Percentiles rank a stretch among this genome's conserved stretches.
Conservation (phyloP, 352 stramenopile species). For the Phytophthora europaea region DNA sequence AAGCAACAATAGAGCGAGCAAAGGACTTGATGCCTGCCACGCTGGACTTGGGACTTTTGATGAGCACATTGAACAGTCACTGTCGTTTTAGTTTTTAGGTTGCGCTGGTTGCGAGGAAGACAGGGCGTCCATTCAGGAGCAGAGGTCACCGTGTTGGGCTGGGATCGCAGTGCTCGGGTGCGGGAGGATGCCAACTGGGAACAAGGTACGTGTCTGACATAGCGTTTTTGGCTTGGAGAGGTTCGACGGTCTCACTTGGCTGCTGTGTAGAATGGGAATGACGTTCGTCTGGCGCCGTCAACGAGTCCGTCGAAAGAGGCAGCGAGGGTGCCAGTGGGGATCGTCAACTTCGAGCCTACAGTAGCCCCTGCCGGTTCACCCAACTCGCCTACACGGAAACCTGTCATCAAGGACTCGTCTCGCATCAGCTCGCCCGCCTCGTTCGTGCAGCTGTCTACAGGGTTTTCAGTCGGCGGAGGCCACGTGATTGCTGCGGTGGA, state of each 20-base stretch:
- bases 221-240: neutral
- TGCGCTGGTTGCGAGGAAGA: no score
- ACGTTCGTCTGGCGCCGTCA: conserved; percentile 54
- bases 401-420: conserved; percentile 49
- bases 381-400: conserved; percentile 42
- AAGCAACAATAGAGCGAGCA: conserved; percentile 26
- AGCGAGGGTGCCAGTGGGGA: conserved; percentile 39
- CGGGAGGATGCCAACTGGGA: conserved; percentile 6
- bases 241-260: conserved; percentile 10
- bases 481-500: conserved; percentile 53
- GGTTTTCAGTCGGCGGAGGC: conserved; percentile 62
- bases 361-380: conserved; percentile 26
- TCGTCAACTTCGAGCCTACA: conserved; percentile 73
- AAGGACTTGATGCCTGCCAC: neutral
- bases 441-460: conserved; percentile 46
- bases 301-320: conserved; percentile 66
- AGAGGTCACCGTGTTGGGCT: neutral
- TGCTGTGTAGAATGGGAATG: conserved; percentile 27
- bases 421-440: conserved; percentile 49
- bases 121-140: conserved; percentile 29
- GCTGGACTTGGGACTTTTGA: neutral
- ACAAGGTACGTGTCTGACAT: conserved; percentile 21
- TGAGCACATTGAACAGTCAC: neutral
- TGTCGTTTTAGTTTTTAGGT: conserved; percentile 11
- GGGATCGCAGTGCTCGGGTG: neutral